Evolutionary conservation across 139 green algal species (phyloP).

Genomic region (Desmodesmus armatus): DNA sequence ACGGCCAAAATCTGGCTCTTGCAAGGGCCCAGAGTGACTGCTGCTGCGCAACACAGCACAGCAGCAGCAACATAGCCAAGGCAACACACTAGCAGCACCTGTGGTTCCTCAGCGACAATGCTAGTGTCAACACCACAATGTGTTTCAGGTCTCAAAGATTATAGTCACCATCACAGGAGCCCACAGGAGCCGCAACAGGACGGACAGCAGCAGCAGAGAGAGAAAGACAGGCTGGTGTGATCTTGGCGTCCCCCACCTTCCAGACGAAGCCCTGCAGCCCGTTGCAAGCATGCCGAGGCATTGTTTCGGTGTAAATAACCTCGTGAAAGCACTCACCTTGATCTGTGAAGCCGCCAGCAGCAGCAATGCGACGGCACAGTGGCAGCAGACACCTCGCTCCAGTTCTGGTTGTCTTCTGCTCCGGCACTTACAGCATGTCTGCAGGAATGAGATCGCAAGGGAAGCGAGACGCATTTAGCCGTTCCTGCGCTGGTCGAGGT

Average conservation of each 20-base stretch:
- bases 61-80: constrained; percentile 6
- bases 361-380: neutral
- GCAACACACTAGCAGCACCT: neutral
- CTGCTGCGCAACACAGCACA: neutral
- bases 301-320: neutral
- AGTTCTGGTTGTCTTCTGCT: neutral
- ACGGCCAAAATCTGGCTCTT: no score
- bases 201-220: neutral
- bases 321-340: neutral
- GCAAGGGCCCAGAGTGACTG: no score
- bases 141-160: constrained; percentile 48
- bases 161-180: constrained; percentile 42
- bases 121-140: constrained; percentile 39
- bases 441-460: neutral
- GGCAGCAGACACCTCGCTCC: neutral
- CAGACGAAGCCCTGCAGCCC: neutral
- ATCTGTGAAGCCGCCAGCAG: neutral
- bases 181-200: neutral
- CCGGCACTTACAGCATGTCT: neutral
- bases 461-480: neutral
- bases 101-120: constrained; percentile 33
- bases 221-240: neutral
- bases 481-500: neutral
- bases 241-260: no score
- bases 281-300: neutral